phyloP scores from a whole-genome alignment of 176 grass and related monocot species.

The Dendrocalamus sinicus region DNA sequence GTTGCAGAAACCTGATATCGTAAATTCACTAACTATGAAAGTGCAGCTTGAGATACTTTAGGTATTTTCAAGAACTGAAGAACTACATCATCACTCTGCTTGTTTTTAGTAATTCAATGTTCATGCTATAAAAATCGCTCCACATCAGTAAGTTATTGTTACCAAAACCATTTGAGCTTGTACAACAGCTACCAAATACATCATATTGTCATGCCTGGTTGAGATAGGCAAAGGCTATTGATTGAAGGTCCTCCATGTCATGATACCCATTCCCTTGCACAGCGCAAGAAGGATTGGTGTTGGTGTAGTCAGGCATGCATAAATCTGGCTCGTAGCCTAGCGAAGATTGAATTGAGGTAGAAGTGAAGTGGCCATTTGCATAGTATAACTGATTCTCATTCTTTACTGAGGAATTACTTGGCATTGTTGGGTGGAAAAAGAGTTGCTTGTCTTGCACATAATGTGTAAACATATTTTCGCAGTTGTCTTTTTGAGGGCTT shows the following conservation, averaged over 20 bases:
- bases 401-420: slow-evolving; percentile 54
- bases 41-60: background rate
- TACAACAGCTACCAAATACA: slow-evolving; percentile 16
- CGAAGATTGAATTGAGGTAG: slow-evolving; percentile 49
- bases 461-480: slow-evolving; percentile 32
- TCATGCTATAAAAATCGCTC: slow-evolving; percentile 29
- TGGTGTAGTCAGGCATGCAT: slow-evolving; percentile 38
- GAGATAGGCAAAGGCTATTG: slow-evolving; percentile 68
- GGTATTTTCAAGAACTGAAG: background rate
- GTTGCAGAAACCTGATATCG: background rate
- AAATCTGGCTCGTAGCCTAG: slow-evolving; percentile 52
- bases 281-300: slow-evolving; percentile 46
- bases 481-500: slow-evolving; percentile 51
- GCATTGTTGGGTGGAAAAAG: slow-evolving; percentile 32
- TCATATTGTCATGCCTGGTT: slow-evolving; percentile 52
- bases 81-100: slow-evolving; percentile 33
- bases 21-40: slow-evolving; percentile 24
- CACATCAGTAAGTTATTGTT: slow-evolving; percentile 28
- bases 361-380: slow-evolving; percentile 40
- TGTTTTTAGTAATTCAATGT: slow-evolving; percentile 27
- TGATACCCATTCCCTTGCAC: slow-evolving; percentile 51
- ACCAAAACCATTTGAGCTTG: slow-evolving; percentile 34
- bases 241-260: slow-evolving; percentile 76
- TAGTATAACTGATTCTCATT: slow-evolving; percentile 46
- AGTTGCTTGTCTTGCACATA: slow-evolving; percentile 30